These are phyloP conservation scores for Coniochaeta hoffmannii DNA, from an alignment of 2,329 filamentous ascomycete species.

Conservation along the genomic window DNA sequence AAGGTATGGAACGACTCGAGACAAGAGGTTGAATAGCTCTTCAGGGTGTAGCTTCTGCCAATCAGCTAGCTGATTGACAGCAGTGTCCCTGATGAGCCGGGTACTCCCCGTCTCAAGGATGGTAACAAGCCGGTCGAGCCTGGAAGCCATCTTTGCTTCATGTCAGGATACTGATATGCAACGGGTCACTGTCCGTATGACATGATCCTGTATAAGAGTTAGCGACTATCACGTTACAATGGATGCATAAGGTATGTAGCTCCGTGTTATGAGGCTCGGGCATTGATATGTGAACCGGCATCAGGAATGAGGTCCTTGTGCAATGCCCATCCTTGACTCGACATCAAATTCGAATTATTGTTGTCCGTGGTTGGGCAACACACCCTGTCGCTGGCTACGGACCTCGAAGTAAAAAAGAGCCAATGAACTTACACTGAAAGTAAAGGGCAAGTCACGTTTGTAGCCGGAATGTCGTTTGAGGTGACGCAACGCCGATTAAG, in stretches of 20 bases:
- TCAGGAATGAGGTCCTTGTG: too few species aligned
- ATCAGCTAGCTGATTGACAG: slow-evolving; percentile 92
- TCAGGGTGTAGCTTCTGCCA: slow-evolving; percentile 98
- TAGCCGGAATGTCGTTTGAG: too few species aligned
- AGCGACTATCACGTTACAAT: not conserved
- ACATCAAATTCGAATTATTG: too few species aligned
- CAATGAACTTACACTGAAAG: not conserved
- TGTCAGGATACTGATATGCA: slow-evolving; percentile 17
- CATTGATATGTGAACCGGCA: too few species aligned
- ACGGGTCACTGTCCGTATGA: slow-evolving; percentile 6
- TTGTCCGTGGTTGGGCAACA: too few species aligned
- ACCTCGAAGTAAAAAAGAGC: not conserved
- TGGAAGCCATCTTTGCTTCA: slow-evolving; percentile 48
- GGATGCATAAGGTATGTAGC: not conserved
- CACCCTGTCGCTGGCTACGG: too few species aligned
- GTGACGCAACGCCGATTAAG: too few species aligned
- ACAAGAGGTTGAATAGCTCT: slow-evolving; percentile 91
- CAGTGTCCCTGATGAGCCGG: slow-evolving; percentile 90
- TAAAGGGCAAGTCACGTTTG: not conserved
- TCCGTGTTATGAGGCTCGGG: not conserved
- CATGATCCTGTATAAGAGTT: slow-evolving; percentile 14
- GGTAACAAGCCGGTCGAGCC: slow-evolving; percentile 78
- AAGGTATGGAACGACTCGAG: slow-evolving; percentile 89
- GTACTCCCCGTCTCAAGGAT: slow-evolving; percentile 97
- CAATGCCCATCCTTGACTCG: too few species aligned